These are phyloP conservation scores for Eucalyptus melliodora DNA, from an alignment of 345 rosid species.

Conservation along the genomic window DNA sequence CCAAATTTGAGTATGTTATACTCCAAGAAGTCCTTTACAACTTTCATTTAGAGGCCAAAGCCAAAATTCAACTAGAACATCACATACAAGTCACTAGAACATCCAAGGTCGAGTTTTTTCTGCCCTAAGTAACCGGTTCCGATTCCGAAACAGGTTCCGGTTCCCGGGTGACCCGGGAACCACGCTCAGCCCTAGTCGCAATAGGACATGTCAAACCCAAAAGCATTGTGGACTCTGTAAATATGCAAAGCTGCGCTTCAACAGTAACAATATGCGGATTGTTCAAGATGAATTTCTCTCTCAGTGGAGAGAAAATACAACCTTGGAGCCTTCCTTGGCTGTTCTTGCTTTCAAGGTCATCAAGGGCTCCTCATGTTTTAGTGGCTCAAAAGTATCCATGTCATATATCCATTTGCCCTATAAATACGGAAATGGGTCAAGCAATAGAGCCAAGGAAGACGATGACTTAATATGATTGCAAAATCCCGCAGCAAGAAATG, in stretches of 20 bases:
- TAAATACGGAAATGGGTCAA: neutral
- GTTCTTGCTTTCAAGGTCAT: constrained; percentile 61
- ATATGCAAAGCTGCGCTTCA: constrained; percentile 69
- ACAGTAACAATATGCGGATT: constrained; percentile 80
- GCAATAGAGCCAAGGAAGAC: neutral
- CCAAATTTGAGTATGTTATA: no score
- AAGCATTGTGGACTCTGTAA: neutral
- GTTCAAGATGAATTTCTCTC: constrained; percentile 71
- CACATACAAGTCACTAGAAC: no score
- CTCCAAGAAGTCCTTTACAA: no score
- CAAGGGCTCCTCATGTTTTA: constrained; percentile 74
- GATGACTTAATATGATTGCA: neutral
- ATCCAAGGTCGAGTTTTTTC: no score
- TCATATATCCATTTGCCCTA: constrained; percentile 98
- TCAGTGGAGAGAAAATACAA: constrained; percentile 62
- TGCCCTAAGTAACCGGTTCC: no score
- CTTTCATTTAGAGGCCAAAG: no score
- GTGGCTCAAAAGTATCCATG: constrained; percentile 90
- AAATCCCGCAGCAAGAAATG: neutral
- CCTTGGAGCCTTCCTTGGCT: constrained; percentile 73
- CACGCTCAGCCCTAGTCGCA: no score
- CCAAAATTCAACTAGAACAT: no score
- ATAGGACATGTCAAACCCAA: neutral
- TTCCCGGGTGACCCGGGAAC: no score
- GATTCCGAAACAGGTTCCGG: no score